Evolutionary conservation across 2,329 filamentous ascomycete species (phyloP).

Genomic region (Delphinella strobiligena): DNA sequence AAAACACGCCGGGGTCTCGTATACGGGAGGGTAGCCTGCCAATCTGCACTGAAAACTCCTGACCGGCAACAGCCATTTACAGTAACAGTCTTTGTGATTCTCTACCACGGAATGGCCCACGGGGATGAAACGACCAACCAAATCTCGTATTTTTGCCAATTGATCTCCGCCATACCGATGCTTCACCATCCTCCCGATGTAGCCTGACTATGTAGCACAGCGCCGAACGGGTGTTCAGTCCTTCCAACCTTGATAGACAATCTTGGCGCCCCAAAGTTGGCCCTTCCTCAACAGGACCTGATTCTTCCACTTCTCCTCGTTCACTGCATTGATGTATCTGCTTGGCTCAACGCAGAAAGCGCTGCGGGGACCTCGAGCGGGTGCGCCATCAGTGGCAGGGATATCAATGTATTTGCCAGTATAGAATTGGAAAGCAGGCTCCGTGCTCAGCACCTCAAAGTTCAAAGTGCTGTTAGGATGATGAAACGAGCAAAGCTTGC

Average conservation of each 20-base stretch:
- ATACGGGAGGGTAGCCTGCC: too few relatives aligned
- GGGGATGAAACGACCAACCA: too few relatives aligned
- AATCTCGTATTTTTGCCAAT: too few relatives aligned
- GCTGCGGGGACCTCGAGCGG: slow-evolving; percentile 53
- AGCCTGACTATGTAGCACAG: too few relatives aligned
- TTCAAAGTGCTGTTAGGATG: slow-evolving; percentile 66
- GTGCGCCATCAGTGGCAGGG: slow-evolving; percentile 42
- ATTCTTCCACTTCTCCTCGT: slow-evolving; percentile 65
- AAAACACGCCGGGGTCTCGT: too few relatives aligned
- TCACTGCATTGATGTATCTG: slow-evolving; percentile 79
- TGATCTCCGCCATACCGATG: too few relatives aligned
- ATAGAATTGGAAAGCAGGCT: slow-evolving; percentile 96
- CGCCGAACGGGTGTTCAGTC: too few relatives aligned
- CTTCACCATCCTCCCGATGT: too few relatives aligned
- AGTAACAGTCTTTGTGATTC: too few relatives aligned
- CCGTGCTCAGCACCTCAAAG: slow-evolving; percentile 79
- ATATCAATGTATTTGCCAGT: slow-evolving; percentile 78
- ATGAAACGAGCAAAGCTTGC: slow-evolving; percentile 56
- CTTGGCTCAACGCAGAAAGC: slow-evolving; percentile 91
- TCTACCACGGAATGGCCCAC: too few relatives aligned
- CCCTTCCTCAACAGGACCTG: slow-evolving; percentile 78
- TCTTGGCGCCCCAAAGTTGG: slow-evolving; percentile 66
- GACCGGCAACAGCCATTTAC: too few relatives aligned
- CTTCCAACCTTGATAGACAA: slow-evolving; percentile 78
- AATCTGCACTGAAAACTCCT: too few relatives aligned